Evolutionary conservation across 345 rosid species (phyloP), one percentile per base, ranked within the genome.

Genomic region (Cochlearia excelsa): DNA sequence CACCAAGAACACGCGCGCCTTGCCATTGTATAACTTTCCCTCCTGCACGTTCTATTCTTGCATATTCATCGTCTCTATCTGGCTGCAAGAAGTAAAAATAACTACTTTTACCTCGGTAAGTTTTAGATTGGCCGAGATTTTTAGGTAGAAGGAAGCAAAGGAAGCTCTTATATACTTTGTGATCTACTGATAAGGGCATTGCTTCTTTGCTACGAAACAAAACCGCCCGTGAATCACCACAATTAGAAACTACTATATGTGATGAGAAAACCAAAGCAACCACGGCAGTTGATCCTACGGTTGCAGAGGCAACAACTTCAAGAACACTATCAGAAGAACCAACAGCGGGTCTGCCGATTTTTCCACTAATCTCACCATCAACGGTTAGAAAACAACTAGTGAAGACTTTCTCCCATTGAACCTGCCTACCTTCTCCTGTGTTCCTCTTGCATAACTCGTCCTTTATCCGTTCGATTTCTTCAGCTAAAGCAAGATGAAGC

Each of bases 21-120:
- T 89, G 91, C 99, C 97, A 93, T 39, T 87, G 92, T 61, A 93
- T 93, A 71, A 93, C 95, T 80, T 81, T 93, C 38, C 99, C 99
- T 61, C 95, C 99, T 50, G 97, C 92, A 50, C 84, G 92, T 72
- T 93, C 97, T 55, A 93, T 93, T 73, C 99, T 89, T 61, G 87
- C 82, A 73, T 80, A 87, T 72, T 89, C 99, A 77, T 93, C 99
- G 65, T 89, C 95, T 67, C 94, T 83, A 70, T 93, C 84, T 47
- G 99, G 99, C 99, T 91, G 76, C 68, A 37, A 39, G 16, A 44
- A 2, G 30, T 23, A 37, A 8, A 3, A 26, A 44, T 30, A 6
- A 48, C 27, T 42, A 42, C 9, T 9, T 41, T 5, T 4, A 50
- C 10, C 30, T 28, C 27, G 9, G 50, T 41, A 41, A n/a, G 40